Conservation (phyloP, 176 grass and related monocot genomes). For the maize (Zea mays) region DNA sequence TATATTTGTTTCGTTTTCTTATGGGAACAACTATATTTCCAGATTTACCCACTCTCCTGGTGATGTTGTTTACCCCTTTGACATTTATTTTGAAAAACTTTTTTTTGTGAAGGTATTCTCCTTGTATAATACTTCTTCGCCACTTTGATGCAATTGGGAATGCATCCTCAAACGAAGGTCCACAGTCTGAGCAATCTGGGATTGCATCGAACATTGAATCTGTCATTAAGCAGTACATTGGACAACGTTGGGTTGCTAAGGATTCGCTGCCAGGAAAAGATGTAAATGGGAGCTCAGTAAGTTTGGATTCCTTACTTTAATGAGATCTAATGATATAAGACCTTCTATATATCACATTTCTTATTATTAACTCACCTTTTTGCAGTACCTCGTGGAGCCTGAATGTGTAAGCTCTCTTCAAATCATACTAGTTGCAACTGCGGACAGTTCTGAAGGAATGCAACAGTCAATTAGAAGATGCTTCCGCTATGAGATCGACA, state of each 20-base stretch:
- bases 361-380: conserved; percentile 24
- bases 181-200: conserved; percentile 78
- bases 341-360: conserved; percentile 10
- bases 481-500: conserved; percentile 90
- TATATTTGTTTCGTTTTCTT: conserved; percentile 22
- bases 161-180: conserved; percentile 68
- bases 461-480: conserved; percentile 75
- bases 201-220: conserved; percentile 73
- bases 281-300: conserved; percentile 58
- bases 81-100: conserved; percentile 32
- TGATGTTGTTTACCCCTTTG: conserved; percentile 18
- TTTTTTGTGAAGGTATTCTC: conserved; percentile 78
- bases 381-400: conserved; percentile 73
- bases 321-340: conserved; percentile 24
- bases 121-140: conserved; percentile 83
- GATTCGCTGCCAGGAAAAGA: conserved; percentile 43
- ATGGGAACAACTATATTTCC: neutral
- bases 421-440: conserved; percentile 83
- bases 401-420: conserved; percentile 57
- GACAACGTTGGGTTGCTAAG: conserved; percentile 49
- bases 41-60: neutral
- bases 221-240: conserved; percentile 71
- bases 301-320: conserved; percentile 23
- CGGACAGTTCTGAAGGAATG: conserved; percentile 77
- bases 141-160: conserved; percentile 80